Conservation (phyloP, 345 rosid species). For the Nasturtium officinale region DNA sequence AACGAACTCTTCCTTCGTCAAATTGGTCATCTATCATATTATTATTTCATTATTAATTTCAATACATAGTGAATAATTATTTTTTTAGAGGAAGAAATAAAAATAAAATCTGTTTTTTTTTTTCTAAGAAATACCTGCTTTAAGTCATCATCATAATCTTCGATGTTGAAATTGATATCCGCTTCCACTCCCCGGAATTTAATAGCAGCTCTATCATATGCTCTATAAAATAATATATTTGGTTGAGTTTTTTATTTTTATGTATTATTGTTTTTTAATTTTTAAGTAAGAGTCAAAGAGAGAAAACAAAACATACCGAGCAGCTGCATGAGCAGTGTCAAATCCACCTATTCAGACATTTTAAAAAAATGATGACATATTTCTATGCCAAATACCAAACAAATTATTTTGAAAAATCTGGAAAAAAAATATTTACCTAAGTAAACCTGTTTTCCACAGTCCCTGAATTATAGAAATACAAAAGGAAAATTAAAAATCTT, state of each 20-base stretch:
- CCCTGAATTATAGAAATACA: slow-evolving; percentile 65
- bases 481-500: background rate
- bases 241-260: background rate
- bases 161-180: slow-evolving; percentile 85
- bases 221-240: slow-evolving; percentile 52
- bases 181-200: slow-evolving; percentile 97
- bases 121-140: slow-evolving; percentile 64
- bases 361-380: slow-evolving; percentile 6
- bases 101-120: no score
- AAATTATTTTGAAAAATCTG: background rate
- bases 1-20: slow-evolving; percentile 94
- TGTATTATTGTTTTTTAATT: background rate
- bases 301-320: slow-evolving; percentile 64
- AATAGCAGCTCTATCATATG: slow-evolving; percentile 98
- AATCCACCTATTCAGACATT: slow-evolving; percentile 76
- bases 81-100: no score
- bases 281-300: slow-evolving; percentile 20
- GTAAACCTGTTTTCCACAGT: slow-evolving; percentile 98
- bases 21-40: slow-evolving; percentile 71
- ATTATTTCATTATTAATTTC: background rate
- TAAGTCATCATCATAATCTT: slow-evolving; percentile 90
- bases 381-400: background rate
- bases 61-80: no score
- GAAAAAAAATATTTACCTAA: slow-evolving; percentile 57
- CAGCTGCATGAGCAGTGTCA: slow-evolving; percentile 99